Evolutionary conservation across 257 asterid genomes (phyloP).

Genomic region (Nicotiana paniculata): DNA sequence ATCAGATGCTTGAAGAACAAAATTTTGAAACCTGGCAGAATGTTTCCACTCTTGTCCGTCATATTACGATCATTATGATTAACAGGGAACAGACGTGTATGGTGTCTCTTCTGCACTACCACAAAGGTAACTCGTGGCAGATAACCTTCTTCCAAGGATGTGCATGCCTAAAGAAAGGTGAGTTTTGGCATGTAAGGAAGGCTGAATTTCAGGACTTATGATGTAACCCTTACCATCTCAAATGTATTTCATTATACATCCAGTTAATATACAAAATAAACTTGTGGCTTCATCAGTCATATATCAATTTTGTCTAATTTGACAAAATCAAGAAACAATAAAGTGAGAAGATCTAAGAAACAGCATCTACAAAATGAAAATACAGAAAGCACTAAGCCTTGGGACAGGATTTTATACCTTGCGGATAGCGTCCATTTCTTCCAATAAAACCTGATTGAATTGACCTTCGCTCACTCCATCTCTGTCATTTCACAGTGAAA

Average conservation of each 20-base stretch:
- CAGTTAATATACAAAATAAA: background rate
- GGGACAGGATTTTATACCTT: slow-evolving; percentile 29
- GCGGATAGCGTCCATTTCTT: slow-evolving; percentile 63
- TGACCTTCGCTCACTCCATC: slow-evolving; percentile 95
- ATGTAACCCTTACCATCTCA: background rate
- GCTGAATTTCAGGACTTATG: background rate
- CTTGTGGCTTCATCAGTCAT: background rate
- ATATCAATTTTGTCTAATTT: background rate
- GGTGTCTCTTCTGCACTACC: slow-evolving; percentile 94
- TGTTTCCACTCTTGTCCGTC: slow-evolving; percentile 84
- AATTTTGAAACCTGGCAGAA: slow-evolving; percentile 55
- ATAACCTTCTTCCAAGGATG: slow-evolving; percentile 39
- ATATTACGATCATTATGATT: slow-evolving; percentile 29
- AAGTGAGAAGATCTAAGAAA: background rate
- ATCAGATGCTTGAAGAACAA: background rate
- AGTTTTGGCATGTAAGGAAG: background rate
- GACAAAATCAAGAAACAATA: background rate
- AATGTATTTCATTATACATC: background rate
- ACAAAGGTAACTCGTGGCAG: slow-evolving; percentile 61
- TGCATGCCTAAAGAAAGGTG: slow-evolving; percentile 54
- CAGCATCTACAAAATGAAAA: background rate
- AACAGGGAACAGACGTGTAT: slow-evolving; percentile 70
- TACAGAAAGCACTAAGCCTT: background rate
- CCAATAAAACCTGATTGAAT: slow-evolving; percentile 57
- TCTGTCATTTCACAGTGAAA: slow-evolving; percentile 27